Conservation (phyloP, 2,329 filamentous ascomycete genomes). For the Alternaria solani region DNA sequence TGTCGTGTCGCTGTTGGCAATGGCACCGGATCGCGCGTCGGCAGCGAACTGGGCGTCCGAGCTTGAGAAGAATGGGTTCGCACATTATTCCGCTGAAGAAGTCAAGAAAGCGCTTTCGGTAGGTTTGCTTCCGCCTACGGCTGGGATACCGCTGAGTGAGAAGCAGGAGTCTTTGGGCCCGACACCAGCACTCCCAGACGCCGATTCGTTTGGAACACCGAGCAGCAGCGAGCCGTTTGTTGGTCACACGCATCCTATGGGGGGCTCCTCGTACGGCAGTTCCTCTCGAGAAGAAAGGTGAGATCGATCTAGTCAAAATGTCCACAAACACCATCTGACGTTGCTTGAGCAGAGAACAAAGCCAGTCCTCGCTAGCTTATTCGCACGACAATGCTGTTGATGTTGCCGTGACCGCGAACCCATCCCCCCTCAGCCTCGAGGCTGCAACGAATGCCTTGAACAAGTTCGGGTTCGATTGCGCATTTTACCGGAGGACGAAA, state of each 20-base stretch:
- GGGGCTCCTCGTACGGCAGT: slow-evolving; percentile 43
- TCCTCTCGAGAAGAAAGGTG: slow-evolving; percentile 47
- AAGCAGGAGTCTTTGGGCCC: slow-evolving; percentile 35
- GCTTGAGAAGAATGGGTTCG: slow-evolving; percentile 50
- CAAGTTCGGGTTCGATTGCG: slow-evolving; percentile 48
- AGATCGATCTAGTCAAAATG: slow-evolving; percentile 13
- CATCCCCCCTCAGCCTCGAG: slow-evolving; percentile 26
- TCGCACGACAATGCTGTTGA: slow-evolving; percentile 33
- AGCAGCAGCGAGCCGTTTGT: slow-evolving; percentile 40
- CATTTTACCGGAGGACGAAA: slow-evolving; percentile 44
- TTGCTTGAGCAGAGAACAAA: slow-evolving; percentile 42
- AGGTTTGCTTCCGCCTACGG: neutral
- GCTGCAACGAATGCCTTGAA: slow-evolving; percentile 28
- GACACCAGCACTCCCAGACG: slow-evolving; percentile 29
- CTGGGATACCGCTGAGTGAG: slow-evolving; percentile 19
- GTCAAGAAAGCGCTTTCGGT: slow-evolving; percentile 49
- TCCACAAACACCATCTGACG: slow-evolving; percentile 26
- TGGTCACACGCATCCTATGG: slow-evolving; percentile 32
- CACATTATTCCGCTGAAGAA: slow-evolving; percentile 49
- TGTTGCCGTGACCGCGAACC: slow-evolving; percentile 29
- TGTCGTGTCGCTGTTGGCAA: slow-evolving; percentile 45
- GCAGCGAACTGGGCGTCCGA: slow-evolving; percentile 49
- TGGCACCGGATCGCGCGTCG: slow-evolving; percentile 45
- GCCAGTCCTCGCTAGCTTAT: slow-evolving; percentile 40
- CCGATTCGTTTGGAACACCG: slow-evolving; percentile 38